These are phyloP conservation scores for Coemansia sp. DNA, from an alignment of 371 early-diverging fungal genomes.

Conservation along the genomic window DNA sequence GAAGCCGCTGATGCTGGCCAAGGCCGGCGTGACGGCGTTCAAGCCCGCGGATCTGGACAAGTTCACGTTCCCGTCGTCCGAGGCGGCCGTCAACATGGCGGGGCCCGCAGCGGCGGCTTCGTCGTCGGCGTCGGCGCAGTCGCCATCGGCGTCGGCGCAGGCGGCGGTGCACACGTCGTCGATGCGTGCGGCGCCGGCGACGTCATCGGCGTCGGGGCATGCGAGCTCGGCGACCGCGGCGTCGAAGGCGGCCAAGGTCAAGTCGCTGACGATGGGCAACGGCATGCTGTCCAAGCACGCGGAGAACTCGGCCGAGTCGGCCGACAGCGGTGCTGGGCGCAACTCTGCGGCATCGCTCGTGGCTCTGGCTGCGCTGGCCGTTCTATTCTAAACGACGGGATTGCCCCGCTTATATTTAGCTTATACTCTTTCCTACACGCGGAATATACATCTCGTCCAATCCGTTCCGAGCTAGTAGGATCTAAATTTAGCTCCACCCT, in stretches of 20 bases:
- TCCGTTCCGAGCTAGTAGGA: no score
- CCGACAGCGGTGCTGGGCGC: neutral
- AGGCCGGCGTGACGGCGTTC: constrained; percentile 28
- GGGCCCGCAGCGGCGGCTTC: constrained; percentile 5
- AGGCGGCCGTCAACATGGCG: constrained; percentile 31
- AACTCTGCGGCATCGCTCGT: constrained; percentile 3
- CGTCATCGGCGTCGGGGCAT: neutral
- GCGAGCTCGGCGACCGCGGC: neutral
- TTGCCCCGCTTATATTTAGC: neutral
- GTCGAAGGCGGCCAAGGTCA: neutral
- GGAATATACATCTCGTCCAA: neutral
- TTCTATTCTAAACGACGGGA: constrained; percentile 3
- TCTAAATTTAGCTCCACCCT: no score
- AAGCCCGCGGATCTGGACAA: constrained; percentile 46
- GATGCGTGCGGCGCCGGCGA: neutral
- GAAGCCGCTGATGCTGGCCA: constrained; percentile 28
- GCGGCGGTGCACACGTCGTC: neutral
- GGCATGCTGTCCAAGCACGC: neutral
- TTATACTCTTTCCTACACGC: neutral
- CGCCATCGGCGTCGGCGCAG: neutral
- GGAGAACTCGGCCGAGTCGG: constrained; percentile 3
- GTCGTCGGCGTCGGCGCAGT: neutral
- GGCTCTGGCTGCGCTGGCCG: neutral
- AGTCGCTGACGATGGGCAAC: constrained; percentile 11
- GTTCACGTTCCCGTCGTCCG: constrained; percentile 40